Percentiles rank a stretch among this genome's conserved stretches.
Conservation (phyloP, 768 basidiomycete genomes). For the Suillus subaureus region DNA sequence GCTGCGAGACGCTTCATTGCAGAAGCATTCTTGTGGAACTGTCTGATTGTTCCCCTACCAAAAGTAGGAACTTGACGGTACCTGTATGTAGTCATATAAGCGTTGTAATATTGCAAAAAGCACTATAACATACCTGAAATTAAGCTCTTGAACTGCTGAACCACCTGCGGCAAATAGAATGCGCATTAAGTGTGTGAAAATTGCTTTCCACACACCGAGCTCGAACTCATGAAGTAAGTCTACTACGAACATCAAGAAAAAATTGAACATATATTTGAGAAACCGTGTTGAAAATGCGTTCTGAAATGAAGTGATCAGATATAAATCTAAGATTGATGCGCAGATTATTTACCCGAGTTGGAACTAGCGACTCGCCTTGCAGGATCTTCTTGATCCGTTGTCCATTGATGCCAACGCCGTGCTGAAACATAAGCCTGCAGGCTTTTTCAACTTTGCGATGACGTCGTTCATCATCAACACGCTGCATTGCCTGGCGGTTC, state of each 20-base stretch:
- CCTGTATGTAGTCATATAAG: no score
- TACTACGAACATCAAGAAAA: slow-evolving; percentile 17
- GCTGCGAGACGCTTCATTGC: slow-evolving; percentile 39
- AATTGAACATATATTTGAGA: slow-evolving; percentile 13
- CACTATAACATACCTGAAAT: slow-evolving; percentile 15
- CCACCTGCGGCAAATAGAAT: slow-evolving; percentile 19
- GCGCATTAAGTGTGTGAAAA: slow-evolving; percentile 25
- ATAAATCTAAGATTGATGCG: no score
- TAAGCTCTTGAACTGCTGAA: slow-evolving; percentile 14
- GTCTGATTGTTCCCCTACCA: slow-evolving; percentile 33
- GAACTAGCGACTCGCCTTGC: slow-evolving; percentile 15
- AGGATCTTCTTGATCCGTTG: slow-evolving; percentile 9
- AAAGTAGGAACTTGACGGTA: slow-evolving; percentile 36
- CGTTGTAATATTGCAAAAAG: no score
- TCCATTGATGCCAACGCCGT: background rate
- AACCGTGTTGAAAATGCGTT: slow-evolving; percentile 38
- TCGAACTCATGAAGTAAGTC: slow-evolving; percentile 30
- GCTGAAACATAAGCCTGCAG: background rate
- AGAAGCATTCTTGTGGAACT: slow-evolving; percentile 35
- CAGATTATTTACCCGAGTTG: slow-evolving; percentile 12
- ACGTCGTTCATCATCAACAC: slow-evolving; percentile 6
- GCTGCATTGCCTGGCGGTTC: no score
- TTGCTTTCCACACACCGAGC: slow-evolving; percentile 26
- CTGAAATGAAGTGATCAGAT: slow-evolving; percentile 18
- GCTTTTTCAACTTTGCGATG: background rate